phyloP scores from a whole-genome alignment of 345 rosid species.

The Murraya koenigii region DNA sequence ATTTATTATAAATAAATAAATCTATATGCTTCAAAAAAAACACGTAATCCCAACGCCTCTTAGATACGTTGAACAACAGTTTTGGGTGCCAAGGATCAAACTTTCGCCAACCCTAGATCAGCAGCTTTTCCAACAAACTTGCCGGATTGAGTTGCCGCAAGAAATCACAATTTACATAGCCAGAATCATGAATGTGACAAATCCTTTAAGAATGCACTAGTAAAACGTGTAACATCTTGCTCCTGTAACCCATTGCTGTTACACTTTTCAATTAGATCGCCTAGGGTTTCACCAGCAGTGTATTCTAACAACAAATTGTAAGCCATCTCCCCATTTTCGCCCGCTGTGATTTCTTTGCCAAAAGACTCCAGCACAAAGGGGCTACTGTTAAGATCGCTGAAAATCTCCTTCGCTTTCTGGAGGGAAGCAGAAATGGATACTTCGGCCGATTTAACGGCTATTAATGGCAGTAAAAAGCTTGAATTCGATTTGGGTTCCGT shows the following conservation, averaged over 20 bases:
- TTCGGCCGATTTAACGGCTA: conserved; percentile 36
- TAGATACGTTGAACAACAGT: conserved; percentile 14
- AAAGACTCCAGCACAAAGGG: conserved; percentile 32
- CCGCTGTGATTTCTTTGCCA: conserved; percentile 23
- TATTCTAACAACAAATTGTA: conserved; percentile 42
- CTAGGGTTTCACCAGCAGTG: conserved; percentile 41
- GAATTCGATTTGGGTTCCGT: conserved; percentile 15
- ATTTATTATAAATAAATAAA: too few relatives aligned
- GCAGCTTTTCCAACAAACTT: conserved; percentile 24
- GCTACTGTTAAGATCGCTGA: conserved; percentile 23
- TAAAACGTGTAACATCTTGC: conserved; percentile 24
- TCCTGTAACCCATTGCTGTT: conserved; percentile 30
- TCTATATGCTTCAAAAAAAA: too few relatives aligned
- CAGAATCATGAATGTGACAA: conserved; percentile 23
- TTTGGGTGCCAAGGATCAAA: conserved; percentile 31
- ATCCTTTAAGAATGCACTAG: conserved; percentile 35
- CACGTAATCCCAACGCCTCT: too few relatives aligned
- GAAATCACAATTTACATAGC: conserved; percentile 39
- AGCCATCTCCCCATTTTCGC: conserved; percentile 17
- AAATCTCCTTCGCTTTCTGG: conserved; percentile 35
- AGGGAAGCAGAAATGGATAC: conserved; percentile 23
- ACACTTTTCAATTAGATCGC: conserved; percentile 11
- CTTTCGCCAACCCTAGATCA: conserved; percentile 39
- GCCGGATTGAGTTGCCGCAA: neutral
- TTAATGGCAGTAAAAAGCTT: conserved; percentile 13